Evolutionary conservation across 495 filamentous ascomycete genomes (phyloP), one percentile per base, ranked within the genome.

Genomic region (Platismatia glauca): DNA sequence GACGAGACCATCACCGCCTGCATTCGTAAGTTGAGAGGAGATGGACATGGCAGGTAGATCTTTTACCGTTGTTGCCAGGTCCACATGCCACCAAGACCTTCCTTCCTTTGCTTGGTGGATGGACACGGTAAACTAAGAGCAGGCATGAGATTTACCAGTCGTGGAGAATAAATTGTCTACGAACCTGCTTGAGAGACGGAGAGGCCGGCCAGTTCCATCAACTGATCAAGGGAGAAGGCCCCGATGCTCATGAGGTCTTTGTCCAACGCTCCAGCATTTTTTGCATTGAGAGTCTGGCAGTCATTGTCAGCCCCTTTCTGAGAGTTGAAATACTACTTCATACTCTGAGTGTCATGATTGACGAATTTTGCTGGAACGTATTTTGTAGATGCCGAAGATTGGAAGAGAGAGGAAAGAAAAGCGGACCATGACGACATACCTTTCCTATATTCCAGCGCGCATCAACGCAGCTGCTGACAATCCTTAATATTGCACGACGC

Each of bases 151-250:
- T 24, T 39, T 12, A 35, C 22, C 15, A 37, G 41, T 37, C 15
- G 57, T 58, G 57, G 66, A 55, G 22, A 59, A 63, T 31, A 64
- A 56, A 61, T 35, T 18, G 22, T 35, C 1, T 35, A 46, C 58
- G 50, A 58, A 93, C 92, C 86, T 55, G 88, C 92, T 81, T 98
- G 91, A 7, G 93, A 91, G 4, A 98, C 94, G 3, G 92, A 91
- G 1, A 97, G 78, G 0, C 94, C 94, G 37, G 94, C 94, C 4
- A 98, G 77, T 71, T 98, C 94, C 94, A 98, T 98, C 58, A 98
- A 78, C 72, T 98, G 94, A 73, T 97, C 94, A 46, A 98, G 80
- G 4, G 91, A 95, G 77, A 92, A 98, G 27, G 88, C 94, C 5
- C 95, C 92, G 24, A 84, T 79, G 72, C 84, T 88, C 94, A 97